Conservation (phyloP, 768 basidiomycete genomes). For the Macrocybe gigantea region DNA sequence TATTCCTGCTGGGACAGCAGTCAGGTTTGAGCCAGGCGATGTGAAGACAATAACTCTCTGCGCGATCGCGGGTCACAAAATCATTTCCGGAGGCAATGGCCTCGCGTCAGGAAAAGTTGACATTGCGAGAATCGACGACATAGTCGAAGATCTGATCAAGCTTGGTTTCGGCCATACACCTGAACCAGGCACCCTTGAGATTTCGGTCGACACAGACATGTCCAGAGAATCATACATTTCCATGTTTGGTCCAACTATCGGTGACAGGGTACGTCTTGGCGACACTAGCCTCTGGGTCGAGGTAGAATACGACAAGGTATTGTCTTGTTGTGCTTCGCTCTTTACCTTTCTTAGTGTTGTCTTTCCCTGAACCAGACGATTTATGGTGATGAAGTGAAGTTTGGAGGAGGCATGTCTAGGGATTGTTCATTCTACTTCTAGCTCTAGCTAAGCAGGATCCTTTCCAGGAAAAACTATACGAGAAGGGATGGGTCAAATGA, state of each 20-base stretch:
- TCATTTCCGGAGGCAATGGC: slow-evolving; percentile 75
- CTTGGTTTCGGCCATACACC: slow-evolving; percentile 67
- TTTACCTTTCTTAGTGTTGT: background rate
- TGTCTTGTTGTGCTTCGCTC: slow-evolving; percentile 3
- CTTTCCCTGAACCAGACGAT: slow-evolving; percentile 44
- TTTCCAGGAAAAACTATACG: slow-evolving; percentile 80
- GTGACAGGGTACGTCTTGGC: slow-evolving; percentile 83
- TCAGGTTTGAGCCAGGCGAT: slow-evolving; percentile 95
- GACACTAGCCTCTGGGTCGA: slow-evolving; percentile 91
- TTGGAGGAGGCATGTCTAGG: slow-evolving; percentile 72
- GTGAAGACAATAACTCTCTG: slow-evolving; percentile 79
- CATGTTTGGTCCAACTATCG: slow-evolving; percentile 94
- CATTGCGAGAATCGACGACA: slow-evolving; percentile 33
- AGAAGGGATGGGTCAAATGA: slow-evolving; percentile 95
- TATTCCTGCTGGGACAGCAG: slow-evolving; percentile 91
- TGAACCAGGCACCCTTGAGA: slow-evolving; percentile 55
- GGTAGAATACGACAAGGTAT: slow-evolving; percentile 80
- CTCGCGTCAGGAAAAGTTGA: slow-evolving; percentile 58
- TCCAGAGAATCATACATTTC: slow-evolving; percentile 74
- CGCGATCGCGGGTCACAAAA: slow-evolving; percentile 63
- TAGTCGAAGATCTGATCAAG: slow-evolving; percentile 43
- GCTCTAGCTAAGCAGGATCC: background rate
- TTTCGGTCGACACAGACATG: slow-evolving; percentile 49
- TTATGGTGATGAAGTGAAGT: slow-evolving; percentile 97
- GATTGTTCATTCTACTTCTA: background rate